Percentiles rank a stretch among this genome's conserved stretches.
These are phyloP conservation scores for Petrea volubilis DNA, from an alignment of 257 asterid genomes.

Conservation along the genomic window DNA sequence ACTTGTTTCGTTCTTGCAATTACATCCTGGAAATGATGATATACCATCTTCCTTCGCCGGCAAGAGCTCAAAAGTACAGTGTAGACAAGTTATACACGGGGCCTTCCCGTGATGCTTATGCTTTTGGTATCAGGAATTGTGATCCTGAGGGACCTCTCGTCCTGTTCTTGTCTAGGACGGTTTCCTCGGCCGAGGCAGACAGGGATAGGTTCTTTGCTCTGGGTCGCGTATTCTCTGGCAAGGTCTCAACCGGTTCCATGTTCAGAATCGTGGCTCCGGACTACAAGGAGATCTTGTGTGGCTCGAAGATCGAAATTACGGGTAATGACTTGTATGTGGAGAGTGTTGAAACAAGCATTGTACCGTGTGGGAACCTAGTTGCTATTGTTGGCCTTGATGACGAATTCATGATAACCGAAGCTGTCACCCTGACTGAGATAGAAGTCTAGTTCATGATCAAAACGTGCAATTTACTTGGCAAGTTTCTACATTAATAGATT, in stretches of 20 bases:
- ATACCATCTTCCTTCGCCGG: conserved; percentile 56
- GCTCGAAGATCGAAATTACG: no score
- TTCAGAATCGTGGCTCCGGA: conserved; percentile 55
- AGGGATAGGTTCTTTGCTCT: conserved; percentile 52
- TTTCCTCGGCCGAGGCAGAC: conserved; percentile 42
- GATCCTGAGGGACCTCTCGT: conserved; percentile 53
- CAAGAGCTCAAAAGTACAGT: conserved; percentile 50
- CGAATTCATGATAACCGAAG: conserved; percentile 46
- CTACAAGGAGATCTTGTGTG: conserved; percentile 56
- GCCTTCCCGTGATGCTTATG: conserved; percentile 41
- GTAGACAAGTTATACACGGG: conserved; percentile 55
- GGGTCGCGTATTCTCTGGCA: conserved; percentile 50
- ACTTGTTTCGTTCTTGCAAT: conserved; percentile 51
- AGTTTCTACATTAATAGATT: no score
- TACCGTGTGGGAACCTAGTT: conserved; percentile 57
- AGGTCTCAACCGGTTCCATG: conserved; percentile 51
- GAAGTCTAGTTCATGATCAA: no score
- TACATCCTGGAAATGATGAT: conserved; percentile 63
- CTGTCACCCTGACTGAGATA: conserved; percentile 49
- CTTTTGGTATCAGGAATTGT: conserved; percentile 48
- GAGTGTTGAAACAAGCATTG: conserved; percentile 55
- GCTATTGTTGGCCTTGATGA: conserved; percentile 65
- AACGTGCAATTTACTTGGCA: no score
- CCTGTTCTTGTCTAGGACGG: conserved; percentile 48
- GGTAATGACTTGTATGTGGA: conserved; percentile 42